Percentiles rank a stretch among this genome's conserved stretches.
Conservation (phyloP, 1,284 basidiomycete species). For the Leccinum angustisporum region DNA sequence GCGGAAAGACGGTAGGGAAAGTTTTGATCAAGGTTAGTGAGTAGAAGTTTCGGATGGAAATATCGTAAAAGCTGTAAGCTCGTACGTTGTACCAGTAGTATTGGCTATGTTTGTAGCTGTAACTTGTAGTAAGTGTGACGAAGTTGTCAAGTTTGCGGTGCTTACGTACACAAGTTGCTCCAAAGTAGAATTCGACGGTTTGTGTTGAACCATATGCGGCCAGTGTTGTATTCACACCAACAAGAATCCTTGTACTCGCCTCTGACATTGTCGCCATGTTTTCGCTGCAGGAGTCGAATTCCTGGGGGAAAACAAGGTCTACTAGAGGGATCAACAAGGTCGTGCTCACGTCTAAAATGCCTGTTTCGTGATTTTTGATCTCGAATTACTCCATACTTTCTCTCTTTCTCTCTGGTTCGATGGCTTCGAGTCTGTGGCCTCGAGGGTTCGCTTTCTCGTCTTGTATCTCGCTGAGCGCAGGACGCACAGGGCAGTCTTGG, state of each 20-base stretch:
- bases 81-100: neutral
- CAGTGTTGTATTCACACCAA: slow-evolving; percentile 26
- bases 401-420: slow-evolving; percentile 15
- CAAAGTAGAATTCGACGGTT: neutral
- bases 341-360: slow-evolving; percentile 25
- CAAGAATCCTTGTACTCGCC: slow-evolving; percentile 28
- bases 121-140: neutral
- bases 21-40: slow-evolving; percentile 65
- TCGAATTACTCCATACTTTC: slow-evolving; percentile 3
- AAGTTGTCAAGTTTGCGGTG: neutral
- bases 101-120: no score
- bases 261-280: slow-evolving; percentile 24
- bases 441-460: slow-evolving; percentile 20
- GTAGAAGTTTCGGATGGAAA: slow-evolving; percentile 2
- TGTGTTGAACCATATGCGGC: slow-evolving; percentile 14
- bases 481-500: slow-evolving; percentile 23
- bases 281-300: slow-evolving; percentile 13
- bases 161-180: neutral
- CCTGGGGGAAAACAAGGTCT: slow-evolving; percentile 23
- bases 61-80: neutral
- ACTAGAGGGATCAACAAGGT: slow-evolving; percentile 12
- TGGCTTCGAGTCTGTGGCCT: slow-evolving; percentile 30
- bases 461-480: slow-evolving; percentile 13
- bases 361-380: neutral
- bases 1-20: slow-evolving; percentile 84